Evolutionary conservation across 371 early-diverging fungal species (phyloP).

Genomic region (Actinomucor elegans): DNA sequence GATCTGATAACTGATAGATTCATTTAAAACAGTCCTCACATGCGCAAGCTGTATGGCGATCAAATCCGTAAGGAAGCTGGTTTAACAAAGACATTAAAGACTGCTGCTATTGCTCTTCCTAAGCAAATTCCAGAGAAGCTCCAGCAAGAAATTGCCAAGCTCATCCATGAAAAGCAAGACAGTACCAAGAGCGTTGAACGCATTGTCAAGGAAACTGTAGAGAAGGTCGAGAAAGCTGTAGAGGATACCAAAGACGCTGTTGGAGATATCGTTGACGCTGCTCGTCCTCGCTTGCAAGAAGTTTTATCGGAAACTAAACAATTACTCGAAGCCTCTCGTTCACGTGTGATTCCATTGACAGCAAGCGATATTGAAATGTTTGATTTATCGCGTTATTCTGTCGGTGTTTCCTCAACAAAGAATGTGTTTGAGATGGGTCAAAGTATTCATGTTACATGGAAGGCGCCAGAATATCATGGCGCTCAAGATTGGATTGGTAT

Average conservation of each 20-base stretch:
- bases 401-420: constrained; percentile 24
- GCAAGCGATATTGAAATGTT: constrained; percentile 52
- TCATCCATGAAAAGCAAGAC: constrained; percentile 38
- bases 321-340: constrained; percentile 50
- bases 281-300: constrained; percentile 58
- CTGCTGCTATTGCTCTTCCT: constrained; percentile 36
- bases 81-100: constrained; percentile 58
- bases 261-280: constrained; percentile 53
- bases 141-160: constrained; percentile 32
- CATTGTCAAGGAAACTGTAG: constrained; percentile 59
- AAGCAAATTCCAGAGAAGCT: constrained; percentile 32
- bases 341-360: constrained; percentile 39
- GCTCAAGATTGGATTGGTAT: constrained; percentile 93
- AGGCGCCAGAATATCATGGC: constrained; percentile 70
- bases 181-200: constrained; percentile 56
- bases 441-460: constrained; percentile 70
- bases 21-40: constrained; percentile 63
- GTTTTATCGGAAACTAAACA: constrained; percentile 58
- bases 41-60: constrained; percentile 80
- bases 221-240: constrained; percentile 58
- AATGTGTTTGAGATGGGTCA: constrained; percentile 62
- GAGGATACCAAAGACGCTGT: constrained; percentile 59
- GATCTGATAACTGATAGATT: too few species aligned
- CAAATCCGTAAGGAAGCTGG: constrained; percentile 79
- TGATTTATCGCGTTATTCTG: constrained; percentile 50